phyloP scores from a whole-genome alignment of 257 asterid genomes.

The Perilla frutescens region DNA sequence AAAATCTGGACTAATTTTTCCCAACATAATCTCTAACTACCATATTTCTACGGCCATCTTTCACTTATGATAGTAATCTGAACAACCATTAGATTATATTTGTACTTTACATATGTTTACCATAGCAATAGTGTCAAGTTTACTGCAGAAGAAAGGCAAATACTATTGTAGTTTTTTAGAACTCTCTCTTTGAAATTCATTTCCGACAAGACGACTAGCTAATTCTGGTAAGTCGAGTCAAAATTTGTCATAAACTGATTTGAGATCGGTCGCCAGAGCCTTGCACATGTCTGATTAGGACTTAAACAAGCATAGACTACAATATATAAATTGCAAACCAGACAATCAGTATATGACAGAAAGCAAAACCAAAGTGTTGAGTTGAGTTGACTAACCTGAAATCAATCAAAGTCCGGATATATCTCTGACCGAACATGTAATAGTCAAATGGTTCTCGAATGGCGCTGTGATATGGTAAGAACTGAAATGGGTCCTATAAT shows the following conservation, averaged over 20 bases:
- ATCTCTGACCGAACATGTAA: slow-evolving; percentile 80
- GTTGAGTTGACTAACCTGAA: slow-evolving; percentile 59
- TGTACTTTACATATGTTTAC: not conserved
- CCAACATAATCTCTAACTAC: not conserved
- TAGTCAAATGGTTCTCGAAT: slow-evolving; percentile 92
- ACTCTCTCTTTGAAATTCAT: not conserved
- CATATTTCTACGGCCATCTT: not conserved
- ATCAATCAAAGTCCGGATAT: slow-evolving; percentile 72
- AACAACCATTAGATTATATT: not conserved
- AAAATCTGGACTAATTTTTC: not conserved
- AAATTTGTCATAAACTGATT: not conserved
- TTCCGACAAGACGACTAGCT: not conserved
- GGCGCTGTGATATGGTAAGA: slow-evolving; percentile 76
- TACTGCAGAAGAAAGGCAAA: not conserved
- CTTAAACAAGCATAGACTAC: not conserved
- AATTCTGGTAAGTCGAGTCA: slow-evolving; percentile 2
- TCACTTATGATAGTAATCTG: not conserved
- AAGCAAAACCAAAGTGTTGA: slow-evolving; percentile 19
- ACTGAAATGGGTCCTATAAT: slow-evolving; percentile 80
- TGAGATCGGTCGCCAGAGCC: slow-evolving; percentile 15
- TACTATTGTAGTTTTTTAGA: not conserved
- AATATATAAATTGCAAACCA: not conserved
- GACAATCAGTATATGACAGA: not conserved
- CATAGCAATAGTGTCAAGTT: not conserved
- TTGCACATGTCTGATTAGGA: no score